These are phyloP conservation scores for Lepiota brunneoincarnata DNA, from an alignment of 768 basidiomycete species.

Conservation along the genomic window DNA sequence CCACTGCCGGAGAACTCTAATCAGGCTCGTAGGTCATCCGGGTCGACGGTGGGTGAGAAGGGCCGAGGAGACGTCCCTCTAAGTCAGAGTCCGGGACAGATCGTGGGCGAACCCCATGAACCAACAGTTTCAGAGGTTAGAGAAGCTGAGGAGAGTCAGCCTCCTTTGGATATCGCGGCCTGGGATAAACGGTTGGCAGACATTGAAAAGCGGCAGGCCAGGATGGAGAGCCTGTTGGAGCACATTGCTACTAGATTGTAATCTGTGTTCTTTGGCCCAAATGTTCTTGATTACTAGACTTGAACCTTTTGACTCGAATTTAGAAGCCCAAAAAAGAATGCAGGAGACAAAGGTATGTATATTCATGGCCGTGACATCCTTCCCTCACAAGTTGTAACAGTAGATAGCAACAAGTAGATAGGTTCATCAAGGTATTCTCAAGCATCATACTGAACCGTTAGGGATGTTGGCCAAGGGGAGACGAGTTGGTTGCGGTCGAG, in stretches of 20 bases:
- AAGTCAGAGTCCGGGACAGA: slow-evolving; percentile 15
- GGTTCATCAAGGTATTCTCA: neutral
- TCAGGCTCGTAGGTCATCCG: neutral
- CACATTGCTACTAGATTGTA: slow-evolving; percentile 29
- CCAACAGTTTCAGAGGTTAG: slow-evolving; percentile 7
- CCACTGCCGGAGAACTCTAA: neutral
- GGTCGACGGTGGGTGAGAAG: slow-evolving; percentile 12
- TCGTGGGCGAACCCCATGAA: slow-evolving; percentile 6
- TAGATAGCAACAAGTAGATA: neutral
- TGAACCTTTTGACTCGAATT: neutral
- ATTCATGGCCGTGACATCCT: too few species aligned
- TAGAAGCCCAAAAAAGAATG: too few species aligned
- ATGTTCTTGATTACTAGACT: neutral
- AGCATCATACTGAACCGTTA: slow-evolving; percentile 53
- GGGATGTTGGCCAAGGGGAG: slow-evolving; percentile 65
- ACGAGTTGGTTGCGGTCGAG: slow-evolving; percentile 47
- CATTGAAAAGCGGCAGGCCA: slow-evolving; percentile 43
- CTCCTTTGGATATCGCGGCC: neutral
- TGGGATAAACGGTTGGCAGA: slow-evolving; percentile 21
- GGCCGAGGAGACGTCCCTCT: neutral
- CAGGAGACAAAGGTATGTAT: too few species aligned
- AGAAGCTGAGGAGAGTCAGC: neutral
- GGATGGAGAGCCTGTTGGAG: slow-evolving; percentile 43
- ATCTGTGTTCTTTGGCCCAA: neutral
- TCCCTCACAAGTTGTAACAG: too few species aligned